Evolutionary conservation across 345 rosid genomes (phyloP).

Genomic region (Eucalyptus rudis): DNA sequence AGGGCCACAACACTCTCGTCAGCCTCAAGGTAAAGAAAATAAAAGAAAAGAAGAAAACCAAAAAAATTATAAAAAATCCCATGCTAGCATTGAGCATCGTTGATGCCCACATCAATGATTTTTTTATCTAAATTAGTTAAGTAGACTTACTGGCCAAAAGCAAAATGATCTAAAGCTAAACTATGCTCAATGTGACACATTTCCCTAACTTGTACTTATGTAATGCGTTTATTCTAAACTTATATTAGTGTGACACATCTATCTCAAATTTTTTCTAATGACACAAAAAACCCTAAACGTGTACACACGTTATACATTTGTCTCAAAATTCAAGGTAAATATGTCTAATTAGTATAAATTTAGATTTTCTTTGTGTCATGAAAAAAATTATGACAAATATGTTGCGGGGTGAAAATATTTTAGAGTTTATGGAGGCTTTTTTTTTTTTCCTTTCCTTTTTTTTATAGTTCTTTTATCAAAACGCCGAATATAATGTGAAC

Average conservation of each 20-base stretch:
- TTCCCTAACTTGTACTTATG: no score
- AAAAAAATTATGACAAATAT: no score
- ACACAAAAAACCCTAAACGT: no score
- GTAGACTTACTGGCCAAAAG: neutral
- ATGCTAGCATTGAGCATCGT: neutral
- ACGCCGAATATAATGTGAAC: neutral
- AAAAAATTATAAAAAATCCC: no score
- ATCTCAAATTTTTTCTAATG: fast-evolving
- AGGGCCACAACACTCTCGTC: neutral
- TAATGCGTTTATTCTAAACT: no score
- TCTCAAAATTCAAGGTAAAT: no score
- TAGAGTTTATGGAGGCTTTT: neutral
- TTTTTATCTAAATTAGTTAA: neutral
- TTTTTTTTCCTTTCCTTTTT: fast-evolving
- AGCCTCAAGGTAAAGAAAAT: neutral
- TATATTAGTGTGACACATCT: fast-evolving
- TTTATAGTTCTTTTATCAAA: neutral
- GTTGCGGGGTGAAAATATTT: neutral
- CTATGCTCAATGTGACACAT: neutral
- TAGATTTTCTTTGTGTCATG: no score
- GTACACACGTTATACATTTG: no score
- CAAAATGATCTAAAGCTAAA: no score
- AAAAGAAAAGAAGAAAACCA: neutral
- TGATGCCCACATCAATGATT: neutral
- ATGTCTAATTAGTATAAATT: no score